Conservation (phyloP, 768 basidiomycete species). For the Boletus barrowsii region DNA sequence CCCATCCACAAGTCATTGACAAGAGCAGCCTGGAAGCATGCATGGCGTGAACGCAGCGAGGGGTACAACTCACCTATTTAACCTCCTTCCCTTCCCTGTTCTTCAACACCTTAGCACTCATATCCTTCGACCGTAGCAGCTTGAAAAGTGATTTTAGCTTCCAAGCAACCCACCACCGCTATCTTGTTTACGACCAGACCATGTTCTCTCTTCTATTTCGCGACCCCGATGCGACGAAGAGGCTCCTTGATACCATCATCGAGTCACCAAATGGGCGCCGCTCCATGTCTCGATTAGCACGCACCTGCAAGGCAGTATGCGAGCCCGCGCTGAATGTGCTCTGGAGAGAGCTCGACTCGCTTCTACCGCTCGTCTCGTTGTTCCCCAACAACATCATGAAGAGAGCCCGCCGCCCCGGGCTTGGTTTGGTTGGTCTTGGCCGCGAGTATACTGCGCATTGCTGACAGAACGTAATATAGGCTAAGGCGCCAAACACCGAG, state of each 20-base stretch:
- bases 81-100: constrained; percentile 32
- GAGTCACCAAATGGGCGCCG: constrained; percentile 65
- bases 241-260: constrained; percentile 48
- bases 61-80: constrained; percentile 39
- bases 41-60: constrained; percentile 44
- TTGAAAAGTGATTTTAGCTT: constrained; percentile 25
- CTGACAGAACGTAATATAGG: constrained; percentile 35
- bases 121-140: constrained; percentile 33
- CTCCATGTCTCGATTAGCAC: constrained; percentile 64
- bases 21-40: constrained; percentile 26
- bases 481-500: constrained; percentile 55
- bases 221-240: constrained; percentile 57
- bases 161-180: constrained; percentile 37
- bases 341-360: constrained; percentile 77
- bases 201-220: constrained; percentile 54
- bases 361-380: constrained; percentile 66
- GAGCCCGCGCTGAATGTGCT: constrained; percentile 69
- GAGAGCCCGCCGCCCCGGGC: constrained; percentile 67
- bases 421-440: constrained; percentile 62
- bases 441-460: background rate
- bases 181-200: constrained; percentile 49
- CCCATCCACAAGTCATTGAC: constrained; percentile 31
- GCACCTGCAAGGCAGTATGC: constrained; percentile 71
- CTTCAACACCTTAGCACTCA: constrained; percentile 34
- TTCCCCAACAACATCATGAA: constrained; percentile 69